These are phyloP conservation scores for Xerocomus spinulosus DNA, from an alignment of 768 basidiomycete species.

Conservation along the genomic window DNA sequence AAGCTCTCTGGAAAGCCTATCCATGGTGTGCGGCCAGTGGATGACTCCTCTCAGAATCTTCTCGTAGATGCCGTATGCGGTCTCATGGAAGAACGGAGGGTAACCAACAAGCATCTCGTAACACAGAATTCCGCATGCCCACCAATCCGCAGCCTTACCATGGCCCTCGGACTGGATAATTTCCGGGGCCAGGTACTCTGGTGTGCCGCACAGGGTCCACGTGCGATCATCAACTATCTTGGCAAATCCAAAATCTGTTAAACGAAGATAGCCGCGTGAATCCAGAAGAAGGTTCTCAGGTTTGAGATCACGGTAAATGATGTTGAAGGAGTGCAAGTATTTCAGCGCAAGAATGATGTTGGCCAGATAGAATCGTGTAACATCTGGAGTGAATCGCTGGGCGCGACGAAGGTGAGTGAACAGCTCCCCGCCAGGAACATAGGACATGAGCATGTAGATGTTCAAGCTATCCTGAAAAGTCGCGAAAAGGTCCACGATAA, in stretches of 20 bases:
- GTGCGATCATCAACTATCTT: slow-evolving; percentile 97
- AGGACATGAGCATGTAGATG: slow-evolving; percentile 97
- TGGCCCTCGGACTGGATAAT: slow-evolving; percentile 98
- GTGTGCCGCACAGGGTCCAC: slow-evolving; percentile 95
- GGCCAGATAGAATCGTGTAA: slow-evolving; percentile 96
- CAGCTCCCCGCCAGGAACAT: slow-evolving; percentile 94
- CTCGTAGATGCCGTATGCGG: slow-evolving; percentile 97
- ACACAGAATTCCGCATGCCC: slow-evolving; percentile 95
- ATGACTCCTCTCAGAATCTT: slow-evolving; percentile 88
- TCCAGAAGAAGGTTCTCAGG: slow-evolving; percentile 98
- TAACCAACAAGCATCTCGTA: slow-evolving; percentile 99
- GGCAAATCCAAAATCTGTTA: slow-evolving; percentile 98
- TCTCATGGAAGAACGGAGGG: slow-evolving; percentile 97
- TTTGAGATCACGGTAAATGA: slow-evolving; percentile 97
- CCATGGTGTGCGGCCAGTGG: slow-evolving; percentile 88
- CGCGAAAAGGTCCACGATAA: slow-evolving; percentile 93
- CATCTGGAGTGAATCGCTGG: slow-evolving; percentile 92
- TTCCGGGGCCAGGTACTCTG: slow-evolving; percentile 96
- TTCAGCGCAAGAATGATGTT: slow-evolving; percentile 93
- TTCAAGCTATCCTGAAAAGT: slow-evolving; percentile 95
- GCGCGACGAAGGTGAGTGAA: slow-evolving; percentile 95
- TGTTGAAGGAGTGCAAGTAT: slow-evolving; percentile 93
- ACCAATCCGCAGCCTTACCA: slow-evolving; percentile 98
- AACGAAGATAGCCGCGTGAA: slow-evolving; percentile 85
- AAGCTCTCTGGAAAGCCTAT: slow-evolving; percentile 83